Evolutionary conservation across 495 filamentous ascomycete genomes (phyloP).

Genomic region (Annulohypoxylon bovei): DNA sequence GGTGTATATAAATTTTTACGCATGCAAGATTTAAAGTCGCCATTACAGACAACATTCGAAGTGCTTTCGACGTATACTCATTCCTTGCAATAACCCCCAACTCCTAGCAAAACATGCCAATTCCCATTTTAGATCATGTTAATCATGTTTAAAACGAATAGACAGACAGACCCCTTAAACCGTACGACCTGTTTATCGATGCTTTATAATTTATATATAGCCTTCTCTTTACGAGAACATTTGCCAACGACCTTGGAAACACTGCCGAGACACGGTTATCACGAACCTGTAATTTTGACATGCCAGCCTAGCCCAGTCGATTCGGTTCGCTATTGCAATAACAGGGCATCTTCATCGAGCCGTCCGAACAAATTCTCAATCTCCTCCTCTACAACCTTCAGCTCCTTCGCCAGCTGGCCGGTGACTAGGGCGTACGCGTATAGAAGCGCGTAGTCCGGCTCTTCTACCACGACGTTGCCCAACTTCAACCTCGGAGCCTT

Average conservation of each 20-base stretch:
- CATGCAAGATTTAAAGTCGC: no score
- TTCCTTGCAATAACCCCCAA: not conserved
- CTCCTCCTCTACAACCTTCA: slow-evolving; percentile 72
- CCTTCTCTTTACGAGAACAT: not conserved
- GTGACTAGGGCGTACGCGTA: slow-evolving; percentile 71
- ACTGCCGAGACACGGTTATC: not conserved
- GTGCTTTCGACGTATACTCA: not conserved
- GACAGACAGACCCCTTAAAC: no score
- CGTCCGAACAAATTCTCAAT: slow-evolving; percentile 80
- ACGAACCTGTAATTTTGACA: not conserved
- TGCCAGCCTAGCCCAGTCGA: not conserved
- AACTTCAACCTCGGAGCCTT: slow-evolving; percentile 14
- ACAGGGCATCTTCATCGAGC: slow-evolving; percentile 75
- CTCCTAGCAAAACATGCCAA: not conserved
- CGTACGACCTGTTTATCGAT: not conserved
- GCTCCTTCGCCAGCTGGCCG: slow-evolving; percentile 73
- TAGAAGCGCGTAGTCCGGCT: slow-evolving; percentile 63
- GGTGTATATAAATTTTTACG: not conserved
- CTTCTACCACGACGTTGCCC: slow-evolving; percentile 51
- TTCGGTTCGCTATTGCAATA: slow-evolving; percentile 62
- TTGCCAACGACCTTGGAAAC: not conserved
- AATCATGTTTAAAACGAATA: not conserved
- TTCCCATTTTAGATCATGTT: not conserved
- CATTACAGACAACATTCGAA: no score
- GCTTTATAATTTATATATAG: slow-evolving; percentile 9